Evolutionary conservation across 1,284 basidiomycete species (phyloP).

Genomic region (Puccinia polysora): DNA sequence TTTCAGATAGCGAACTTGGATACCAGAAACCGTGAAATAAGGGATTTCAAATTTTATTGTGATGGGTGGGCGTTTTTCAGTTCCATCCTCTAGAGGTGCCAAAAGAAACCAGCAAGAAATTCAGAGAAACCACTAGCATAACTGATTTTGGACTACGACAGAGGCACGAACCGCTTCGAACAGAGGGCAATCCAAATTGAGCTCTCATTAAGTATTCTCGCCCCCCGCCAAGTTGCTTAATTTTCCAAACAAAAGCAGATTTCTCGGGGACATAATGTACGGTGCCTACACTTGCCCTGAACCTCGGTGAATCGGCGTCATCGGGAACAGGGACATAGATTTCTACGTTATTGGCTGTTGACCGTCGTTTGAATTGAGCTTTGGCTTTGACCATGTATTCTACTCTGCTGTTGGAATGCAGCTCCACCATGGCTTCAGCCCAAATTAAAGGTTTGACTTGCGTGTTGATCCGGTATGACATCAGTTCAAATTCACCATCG

Average conservation of each 20-base stretch:
- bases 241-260: constrained; percentile 94
- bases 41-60: constrained; percentile 97
- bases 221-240: constrained; percentile 87
- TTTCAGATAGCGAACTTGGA: constrained; percentile 92
- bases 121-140: no score
- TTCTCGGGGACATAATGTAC: constrained; percentile 95
- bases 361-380: constrained; percentile 94
- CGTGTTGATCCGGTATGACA: constrained; percentile 92
- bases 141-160: background rate
- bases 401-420: constrained; percentile 83
- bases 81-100: constrained; percentile 60
- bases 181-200: constrained; percentile 87
- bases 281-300: constrained; percentile 69
- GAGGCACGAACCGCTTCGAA: constrained; percentile 66
- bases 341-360: constrained; percentile 96
- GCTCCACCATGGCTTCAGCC: constrained; percentile 95
- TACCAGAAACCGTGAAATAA: constrained; percentile 87
- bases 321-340: constrained; percentile 97
- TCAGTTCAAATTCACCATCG: constrained; percentile 96
- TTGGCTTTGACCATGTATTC: constrained; percentile 99
- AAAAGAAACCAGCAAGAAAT: no score
- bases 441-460: constrained; percentile 96
- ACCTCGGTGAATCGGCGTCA: constrained; percentile 96
- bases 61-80: constrained; percentile 86
- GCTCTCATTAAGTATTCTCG: constrained; percentile 92